These are phyloP conservation scores for Limtongia smithiae DNA, from an alignment of 805 yeast genomes.

Conservation along the genomic window DNA sequence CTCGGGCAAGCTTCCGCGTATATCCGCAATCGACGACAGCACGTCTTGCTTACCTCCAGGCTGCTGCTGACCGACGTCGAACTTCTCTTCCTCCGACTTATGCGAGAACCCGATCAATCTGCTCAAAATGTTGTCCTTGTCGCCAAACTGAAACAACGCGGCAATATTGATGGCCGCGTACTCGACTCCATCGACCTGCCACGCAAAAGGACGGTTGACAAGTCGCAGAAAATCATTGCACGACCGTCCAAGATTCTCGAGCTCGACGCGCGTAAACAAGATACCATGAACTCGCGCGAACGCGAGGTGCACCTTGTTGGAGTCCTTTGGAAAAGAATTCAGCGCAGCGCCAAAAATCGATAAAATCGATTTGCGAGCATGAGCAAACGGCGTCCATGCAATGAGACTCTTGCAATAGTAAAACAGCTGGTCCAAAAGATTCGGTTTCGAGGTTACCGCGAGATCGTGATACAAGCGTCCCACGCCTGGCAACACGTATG, in stretches of 20 bases:
- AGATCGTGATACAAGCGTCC: conserved; percentile 25
- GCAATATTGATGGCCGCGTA: conserved; percentile 23
- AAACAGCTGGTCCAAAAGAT: conserved; percentile 21
- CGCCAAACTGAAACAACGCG: conserved; percentile 19
- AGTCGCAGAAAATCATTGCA: conserved; percentile 5
- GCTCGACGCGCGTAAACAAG: conserved; percentile 8
- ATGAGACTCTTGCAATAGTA: conserved; percentile 20
- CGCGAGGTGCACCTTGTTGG: conserved; percentile 9
- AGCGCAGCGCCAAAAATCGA: conserved; percentile 10
- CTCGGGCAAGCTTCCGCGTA: neutral
- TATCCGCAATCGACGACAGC: conserved; percentile 5
- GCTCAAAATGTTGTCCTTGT: neutral
- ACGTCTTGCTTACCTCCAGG: neutral
- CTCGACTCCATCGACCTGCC: conserved; percentile 23
- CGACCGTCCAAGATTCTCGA: conserved; percentile 1
- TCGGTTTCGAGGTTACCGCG: conserved; percentile 9
- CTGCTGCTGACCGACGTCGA: neutral
- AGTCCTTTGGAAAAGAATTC: conserved; percentile 3
- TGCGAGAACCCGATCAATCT: conserved; percentile 3
- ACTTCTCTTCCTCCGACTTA: neutral
- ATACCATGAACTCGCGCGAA: conserved; percentile 18
- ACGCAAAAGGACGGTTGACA: conserved; percentile 19
- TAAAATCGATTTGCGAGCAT: conserved; percentile 11
- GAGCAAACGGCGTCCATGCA: conserved; percentile 7
- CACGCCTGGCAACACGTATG: conserved; percentile 13